Base-by-base conservation (phyloP, 371 early-diverging fungal genomes). In the Saksenaea vasiformis region DNA sequence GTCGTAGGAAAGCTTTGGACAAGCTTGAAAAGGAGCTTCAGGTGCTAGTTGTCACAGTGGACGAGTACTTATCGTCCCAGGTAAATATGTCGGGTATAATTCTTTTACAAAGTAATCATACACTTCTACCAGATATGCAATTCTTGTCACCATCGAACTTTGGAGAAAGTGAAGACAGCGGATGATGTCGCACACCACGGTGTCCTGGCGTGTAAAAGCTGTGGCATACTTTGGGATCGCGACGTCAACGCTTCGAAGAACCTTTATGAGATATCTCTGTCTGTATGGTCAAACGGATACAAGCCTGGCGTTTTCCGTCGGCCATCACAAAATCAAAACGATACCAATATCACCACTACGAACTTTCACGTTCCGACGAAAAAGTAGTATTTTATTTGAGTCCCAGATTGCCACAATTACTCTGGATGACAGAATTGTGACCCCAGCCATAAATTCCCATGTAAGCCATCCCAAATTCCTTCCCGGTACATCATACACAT, bases 221-320 rank as follows among this genome's bases (percentile, higher is more conserved):
- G 56, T 35, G 35, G 56, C 9, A 56, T 15, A 34, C 34, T 56
- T 11, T 56, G 56, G 56, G 3, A 56, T 7, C 35, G 19, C 19
- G 56, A 56, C 31, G 36, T 56, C 11, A 56, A 56, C 34, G 56
- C 56, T 3, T 3, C 31, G 11, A 56, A 34, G 17, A 56, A 56
- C 1, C 26, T 56, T 35, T 28, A 34, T 36, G 36, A 35, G 1
- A 35, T 56, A 13, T 14, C 43, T 14, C 0, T 14, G 19, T 41
- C n/a, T 41, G 14, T 17, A 14, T 41, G 11, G 11, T 41, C 43
- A 0, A 41, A 17, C 19, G n/a, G 17, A 3, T 5, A 14, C 14
- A 41, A 2, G 0, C 43, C 43, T 13, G 14, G 13, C 19, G 14
- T 41, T n/a, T 41, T 41, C 19, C 14, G 4, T 17, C 43, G 14